Evolutionary conservation across 495 filamentous ascomycete species (phyloP), one percentile per base, ranked within the genome.

Genomic region (Xylaria acuta): DNA sequence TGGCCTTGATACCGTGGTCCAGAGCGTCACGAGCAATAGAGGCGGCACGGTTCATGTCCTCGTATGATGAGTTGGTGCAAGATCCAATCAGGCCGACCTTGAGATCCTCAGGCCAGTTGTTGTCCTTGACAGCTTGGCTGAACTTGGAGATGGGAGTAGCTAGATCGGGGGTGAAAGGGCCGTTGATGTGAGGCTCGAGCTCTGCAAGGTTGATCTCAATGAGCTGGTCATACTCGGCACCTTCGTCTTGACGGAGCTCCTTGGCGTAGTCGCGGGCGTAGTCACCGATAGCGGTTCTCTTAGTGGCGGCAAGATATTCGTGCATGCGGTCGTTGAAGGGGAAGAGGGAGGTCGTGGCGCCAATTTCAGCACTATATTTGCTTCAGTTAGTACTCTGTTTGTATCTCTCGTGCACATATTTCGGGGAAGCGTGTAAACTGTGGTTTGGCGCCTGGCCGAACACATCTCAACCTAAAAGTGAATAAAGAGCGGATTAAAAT

Each of bases 51-150:
- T 91, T 93, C 96, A 99, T 98, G 80, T 99, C 96, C 87, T 99
- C 97, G 83, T 99, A 99, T 36, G 95, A 98, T 54, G 94, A 97
- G 90, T 99, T 99, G 76, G 96, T 99, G 92, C 96, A 99, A 80
- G 96, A 98, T 69, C 96, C 96, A 78, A 99, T 95, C 62, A 95
- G 83, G 80, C 97, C 97, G 76, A 97, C 97, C 88, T 97, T 98
- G 76, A 99, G 86, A 82, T 98, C 95, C 82, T 97, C 91, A 51
- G 96, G 96, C 96, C 96, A 99, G 83, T 91, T 91, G 85, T 99
- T 97, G 75, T 88, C 86, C 88, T 95, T 92, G 73, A 95, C 96
- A 76, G 96, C 93, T 81, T 95, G 91, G 83, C 94, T 94, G 85
- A 98, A 98, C 87, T 98, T 92, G 83, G 94, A 97, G 85, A 99